Percentiles rank a stretch among this genome's conserved stretches.
These are phyloP conservation scores for Pseudocercospora musae DNA, from an alignment of 2,329 filamentous ascomycete species.

Conservation along the genomic window DNA sequence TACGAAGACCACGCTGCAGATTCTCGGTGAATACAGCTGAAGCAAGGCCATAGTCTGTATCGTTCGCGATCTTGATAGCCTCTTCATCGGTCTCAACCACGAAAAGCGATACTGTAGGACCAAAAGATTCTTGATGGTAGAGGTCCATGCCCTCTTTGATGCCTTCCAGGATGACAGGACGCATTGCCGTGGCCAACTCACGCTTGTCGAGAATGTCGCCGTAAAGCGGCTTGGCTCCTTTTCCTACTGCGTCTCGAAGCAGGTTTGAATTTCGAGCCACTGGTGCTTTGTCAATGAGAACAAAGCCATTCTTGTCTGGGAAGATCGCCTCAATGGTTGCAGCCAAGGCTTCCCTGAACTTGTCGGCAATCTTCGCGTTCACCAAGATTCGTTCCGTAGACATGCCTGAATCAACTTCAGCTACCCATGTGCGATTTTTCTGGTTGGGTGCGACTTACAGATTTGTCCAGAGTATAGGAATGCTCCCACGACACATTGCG, in stretches of 20 bases:
- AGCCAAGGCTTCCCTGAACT: slow-evolving; percentile 52
- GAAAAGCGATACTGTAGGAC: slow-evolving; percentile 67
- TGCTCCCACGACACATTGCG: slow-evolving; percentile 63
- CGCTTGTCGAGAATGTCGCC: slow-evolving; percentile 38
- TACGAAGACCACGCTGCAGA: slow-evolving; percentile 44
- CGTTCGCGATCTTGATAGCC: slow-evolving; percentile 69
- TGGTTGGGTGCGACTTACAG: slow-evolving; percentile 52
- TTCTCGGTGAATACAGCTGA: slow-evolving; percentile 70
- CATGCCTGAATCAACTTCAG: slow-evolving; percentile 42
- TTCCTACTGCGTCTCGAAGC: slow-evolving; percentile 53
- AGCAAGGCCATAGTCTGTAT: slow-evolving; percentile 72
- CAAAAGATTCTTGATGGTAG: slow-evolving; percentile 71
- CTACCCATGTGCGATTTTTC: neutral
- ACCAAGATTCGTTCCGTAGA: slow-evolving; percentile 60
- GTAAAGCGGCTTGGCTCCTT: slow-evolving; percentile 56
- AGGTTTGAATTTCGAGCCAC: slow-evolving; percentile 54
- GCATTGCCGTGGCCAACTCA: slow-evolving; percentile 42
- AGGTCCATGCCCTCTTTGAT: slow-evolving; percentile 69
- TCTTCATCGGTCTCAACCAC: slow-evolving; percentile 64
- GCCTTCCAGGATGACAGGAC: slow-evolving; percentile 63
- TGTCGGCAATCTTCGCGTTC: slow-evolving; percentile 52
- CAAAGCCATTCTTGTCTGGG: slow-evolving; percentile 38
- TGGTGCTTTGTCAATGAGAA: slow-evolving; percentile 44
- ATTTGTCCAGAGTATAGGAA: slow-evolving; percentile 73
- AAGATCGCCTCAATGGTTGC: slow-evolving; percentile 47